A percentile compares a stretch with the other conserved stretches of the same genome.
phyloP scores from a whole-genome alignment of 495 filamentous ascomycete species.

The Aspergillus saccharolyticus region DNA sequence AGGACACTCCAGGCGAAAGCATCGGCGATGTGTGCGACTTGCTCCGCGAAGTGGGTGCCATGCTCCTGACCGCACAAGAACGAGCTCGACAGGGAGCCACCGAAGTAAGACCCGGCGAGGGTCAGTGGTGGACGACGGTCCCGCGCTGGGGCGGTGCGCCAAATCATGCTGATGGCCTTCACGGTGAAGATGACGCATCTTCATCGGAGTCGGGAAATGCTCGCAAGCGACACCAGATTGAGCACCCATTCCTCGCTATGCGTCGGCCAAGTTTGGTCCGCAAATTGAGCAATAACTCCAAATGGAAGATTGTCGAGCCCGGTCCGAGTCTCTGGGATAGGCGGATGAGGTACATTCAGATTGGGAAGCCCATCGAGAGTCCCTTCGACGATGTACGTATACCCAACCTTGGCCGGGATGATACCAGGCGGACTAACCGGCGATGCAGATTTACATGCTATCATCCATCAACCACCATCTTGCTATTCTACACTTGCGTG shows the following conservation, averaged over 20 bases:
- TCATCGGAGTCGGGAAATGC: slow-evolving; percentile 19
- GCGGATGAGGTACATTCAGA: slow-evolving; percentile 63
- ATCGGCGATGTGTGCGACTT: slow-evolving; percentile 60
- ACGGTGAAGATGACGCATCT: slow-evolving; percentile 22
- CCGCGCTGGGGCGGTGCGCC: slow-evolving; percentile 73
- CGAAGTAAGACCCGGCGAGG: slow-evolving; percentile 65
- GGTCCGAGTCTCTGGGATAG: slow-evolving; percentile 71
- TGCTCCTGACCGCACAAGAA: slow-evolving; percentile 78
- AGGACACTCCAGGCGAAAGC: slow-evolving; percentile 40
- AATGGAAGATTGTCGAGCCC: slow-evolving; percentile 52
- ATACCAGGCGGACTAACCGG: slow-evolving; percentile 5
- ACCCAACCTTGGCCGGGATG: neutral
- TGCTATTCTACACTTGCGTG: slow-evolving; percentile 64
- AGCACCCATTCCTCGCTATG: slow-evolving; percentile 32
- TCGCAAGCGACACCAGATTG: slow-evolving; percentile 40
- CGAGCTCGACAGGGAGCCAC: slow-evolving; percentile 63
- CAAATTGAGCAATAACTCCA: slow-evolving; percentile 33
- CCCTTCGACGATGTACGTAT: slow-evolving; percentile 51
- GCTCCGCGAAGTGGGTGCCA: slow-evolving; percentile 65
- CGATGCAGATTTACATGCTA: slow-evolving; percentile 67
- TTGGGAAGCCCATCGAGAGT: slow-evolving; percentile 54
- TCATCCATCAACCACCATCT: slow-evolving; percentile 81
- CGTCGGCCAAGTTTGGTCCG: slow-evolving; percentile 30
- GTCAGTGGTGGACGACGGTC: slow-evolving; percentile 72
- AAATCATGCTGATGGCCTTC: slow-evolving; percentile 56